These are phyloP conservation scores for Tubosaeta sp. DNA, from an alignment of 768 basidiomycete genomes.

Conservation along the genomic window DNA sequence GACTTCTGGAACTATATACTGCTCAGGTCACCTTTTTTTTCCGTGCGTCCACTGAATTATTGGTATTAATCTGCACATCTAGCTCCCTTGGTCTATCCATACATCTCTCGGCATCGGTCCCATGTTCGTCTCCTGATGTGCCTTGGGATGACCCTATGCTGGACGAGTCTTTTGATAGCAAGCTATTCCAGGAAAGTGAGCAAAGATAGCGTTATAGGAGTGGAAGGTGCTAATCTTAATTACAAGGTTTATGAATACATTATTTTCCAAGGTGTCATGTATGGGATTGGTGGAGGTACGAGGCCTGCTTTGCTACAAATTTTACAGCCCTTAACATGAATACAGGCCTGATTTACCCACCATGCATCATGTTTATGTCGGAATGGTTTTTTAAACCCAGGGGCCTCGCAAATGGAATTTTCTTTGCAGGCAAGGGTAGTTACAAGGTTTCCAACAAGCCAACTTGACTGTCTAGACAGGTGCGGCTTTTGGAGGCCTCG, in stretches of 20 bases:
- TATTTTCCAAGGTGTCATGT: conserved; percentile 3
- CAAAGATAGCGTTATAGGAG: too few relatives aligned
- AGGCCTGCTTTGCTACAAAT: background rate
- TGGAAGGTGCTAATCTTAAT: background rate
- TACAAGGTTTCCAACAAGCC: too few relatives aligned
- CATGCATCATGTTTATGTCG: background rate
- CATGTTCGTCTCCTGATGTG: conserved; percentile 2
- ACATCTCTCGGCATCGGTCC: background rate
- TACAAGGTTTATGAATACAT: background rate
- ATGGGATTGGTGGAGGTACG: conserved; percentile 4
- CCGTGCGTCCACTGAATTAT: background rate
- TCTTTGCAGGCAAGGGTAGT: background rate
- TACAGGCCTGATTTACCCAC: background rate
- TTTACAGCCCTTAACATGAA: background rate
- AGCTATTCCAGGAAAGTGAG: conserved; percentile 3
- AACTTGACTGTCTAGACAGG: background rate
- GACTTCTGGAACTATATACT: background rate
- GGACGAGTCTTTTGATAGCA: background rate
- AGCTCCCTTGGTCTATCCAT: background rate
- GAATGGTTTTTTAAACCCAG: conserved; percentile 1
- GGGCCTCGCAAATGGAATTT: background rate
- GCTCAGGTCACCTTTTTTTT: background rate
- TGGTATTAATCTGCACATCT: background rate
- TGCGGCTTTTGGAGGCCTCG: background rate
- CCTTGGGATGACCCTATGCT: background rate